These are phyloP conservation scores for Pseudogymnoascus verrucosus DNA, from an alignment of 2,329 filamentous ascomycete genomes.

Conservation along the genomic window DNA sequence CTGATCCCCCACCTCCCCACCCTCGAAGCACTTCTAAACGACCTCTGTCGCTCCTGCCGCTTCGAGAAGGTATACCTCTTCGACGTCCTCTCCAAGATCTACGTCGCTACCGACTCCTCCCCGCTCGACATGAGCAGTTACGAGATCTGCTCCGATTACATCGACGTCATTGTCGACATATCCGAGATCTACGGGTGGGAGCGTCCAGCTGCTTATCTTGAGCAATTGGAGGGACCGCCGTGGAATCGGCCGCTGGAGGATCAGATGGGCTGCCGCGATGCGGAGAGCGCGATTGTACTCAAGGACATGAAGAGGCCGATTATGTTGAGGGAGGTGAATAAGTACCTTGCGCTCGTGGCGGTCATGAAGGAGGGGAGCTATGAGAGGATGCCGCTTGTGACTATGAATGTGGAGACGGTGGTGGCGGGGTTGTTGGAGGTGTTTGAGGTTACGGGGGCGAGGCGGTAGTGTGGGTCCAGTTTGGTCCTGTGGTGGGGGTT, in stretches of 20 bases:
- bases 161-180: constrained; percentile 95
- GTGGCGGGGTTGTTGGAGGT: constrained; percentile 73
- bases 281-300: constrained; percentile 61
- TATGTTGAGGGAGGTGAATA: constrained; percentile 61
- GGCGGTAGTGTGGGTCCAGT: constrained; percentile 18
- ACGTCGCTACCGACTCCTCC: constrained; percentile 90
- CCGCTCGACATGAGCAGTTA: constrained; percentile 94
- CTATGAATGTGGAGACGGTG: constrained; percentile 79
- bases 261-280: constrained; percentile 57
- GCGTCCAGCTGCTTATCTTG: constrained; percentile 46
- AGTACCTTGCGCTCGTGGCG: constrained; percentile 72
- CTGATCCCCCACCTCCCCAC: constrained; percentile 88
- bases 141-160: constrained; percentile 97
- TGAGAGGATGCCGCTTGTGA: constrained; percentile 75
- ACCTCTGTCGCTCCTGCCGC: constrained; percentile 83
- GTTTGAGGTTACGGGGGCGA: constrained; percentile 62
- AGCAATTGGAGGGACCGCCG: constrained; percentile 49
- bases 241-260: constrained; percentile 56
- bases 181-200: constrained; percentile 88
- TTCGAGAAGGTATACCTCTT: constrained; percentile 99
- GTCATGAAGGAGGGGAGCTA: constrained; percentile 82
- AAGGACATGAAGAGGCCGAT: constrained; percentile 57
- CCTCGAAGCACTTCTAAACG: constrained; percentile 88
- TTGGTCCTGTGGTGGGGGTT: not conserved
- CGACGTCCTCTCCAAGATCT: constrained; percentile 95